Conservation (phyloP, 768 basidiomycete species). For the Rhodotorula kratochvilovae region DNA sequence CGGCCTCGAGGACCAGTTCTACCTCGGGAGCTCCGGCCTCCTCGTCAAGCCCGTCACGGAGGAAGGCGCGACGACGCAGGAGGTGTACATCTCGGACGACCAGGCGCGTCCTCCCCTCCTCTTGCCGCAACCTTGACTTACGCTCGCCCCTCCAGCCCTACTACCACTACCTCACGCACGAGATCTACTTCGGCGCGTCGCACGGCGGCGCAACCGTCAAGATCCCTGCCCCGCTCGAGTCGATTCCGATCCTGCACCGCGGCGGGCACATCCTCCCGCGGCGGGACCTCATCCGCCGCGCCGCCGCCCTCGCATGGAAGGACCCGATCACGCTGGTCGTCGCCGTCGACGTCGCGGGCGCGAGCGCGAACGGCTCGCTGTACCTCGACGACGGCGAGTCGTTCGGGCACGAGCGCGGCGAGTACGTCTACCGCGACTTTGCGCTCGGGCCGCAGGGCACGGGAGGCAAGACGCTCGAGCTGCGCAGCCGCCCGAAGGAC, state of each 20-base stretch:
- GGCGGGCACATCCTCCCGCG: constrained; percentile 87
- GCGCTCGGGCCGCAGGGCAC: constrained; percentile 53
- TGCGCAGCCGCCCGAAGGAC: constrained; percentile 51
- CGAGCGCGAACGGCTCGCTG: constrained; percentile 71
- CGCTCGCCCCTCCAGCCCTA: constrained; percentile 59
- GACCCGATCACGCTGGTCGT: constrained; percentile 91
- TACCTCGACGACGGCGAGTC: constrained; percentile 93
- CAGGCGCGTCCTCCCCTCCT: constrained; percentile 51
- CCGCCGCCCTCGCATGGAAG: constrained; percentile 77
- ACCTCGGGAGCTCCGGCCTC: constrained; percentile 74
- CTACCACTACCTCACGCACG: constrained; percentile 82
- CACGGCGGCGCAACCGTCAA: constrained; percentile 63
- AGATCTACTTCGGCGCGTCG: constrained; percentile 62
- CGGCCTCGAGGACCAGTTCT: constrained; percentile 88
- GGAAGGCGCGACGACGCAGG: constrained; percentile 63
- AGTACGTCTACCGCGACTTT: constrained; percentile 79
- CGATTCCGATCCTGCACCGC: constrained; percentile 77
- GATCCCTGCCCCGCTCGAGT: constrained; percentile 71
- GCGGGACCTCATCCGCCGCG: constrained; percentile 76
- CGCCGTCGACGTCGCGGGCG: constrained; percentile 58
- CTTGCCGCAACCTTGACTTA: background rate
- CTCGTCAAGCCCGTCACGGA: constrained; percentile 84
- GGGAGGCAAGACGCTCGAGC: constrained; percentile 51
- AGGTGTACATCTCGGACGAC: constrained; percentile 80
- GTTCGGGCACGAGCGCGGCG: constrained; percentile 67